Evolutionary conservation across 2,329 filamentous ascomycete genomes (phyloP), one percentile per base, ranked within the genome.

Genomic region (Epichloe baconii): DNA sequence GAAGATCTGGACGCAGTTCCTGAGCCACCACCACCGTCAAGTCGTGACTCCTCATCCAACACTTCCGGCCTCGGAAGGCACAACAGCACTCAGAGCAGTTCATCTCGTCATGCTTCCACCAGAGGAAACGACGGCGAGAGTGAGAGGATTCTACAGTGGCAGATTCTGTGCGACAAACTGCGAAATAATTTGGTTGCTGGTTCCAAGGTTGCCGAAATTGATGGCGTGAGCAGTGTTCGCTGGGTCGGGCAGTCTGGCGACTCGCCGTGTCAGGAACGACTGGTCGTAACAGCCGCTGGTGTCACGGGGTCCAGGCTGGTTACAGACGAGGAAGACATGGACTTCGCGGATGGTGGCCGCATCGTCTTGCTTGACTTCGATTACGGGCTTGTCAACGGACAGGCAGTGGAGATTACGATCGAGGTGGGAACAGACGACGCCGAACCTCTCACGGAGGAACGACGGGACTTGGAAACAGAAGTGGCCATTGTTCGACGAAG

Each of bases 261-360:
- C 42, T 71, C 70, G 3, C 72, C 70, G 12, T 59, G 71, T 44
- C 71, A 74, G 52, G 78, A 81, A 59, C 73, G 75, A 44, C 69
- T 93, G 23, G 73, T 89, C n/a, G 76, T 85, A 35, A 82, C 85
- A 41, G 86, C 86, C 5, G 80, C 82, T 23, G 86, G 86, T 35
- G 79, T 87, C 17, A 73, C 79, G 26, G 75, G 76, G 1, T 71
- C 75, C 0, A 74, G 78, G 52, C 69, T 72, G 7, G 68, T 78
- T 42, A 75, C 79, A 3, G 83, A 87, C 51, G 82, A 88, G 56
- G 85, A 88, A 57, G 81, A 80, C 45, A 77, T 84, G 48, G 79
- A 86, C 59, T 86, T 87, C 56, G 77, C 87, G n/a, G 87, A 91
- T 59, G 86, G 86, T 6, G 86, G 86, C 14, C 77, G 86, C 54